Evolutionary conservation across 2,329 filamentous ascomycete genomes (phyloP), one percentile per base, ranked within the genome.

Genomic region (Diaporthe helianthi): DNA sequence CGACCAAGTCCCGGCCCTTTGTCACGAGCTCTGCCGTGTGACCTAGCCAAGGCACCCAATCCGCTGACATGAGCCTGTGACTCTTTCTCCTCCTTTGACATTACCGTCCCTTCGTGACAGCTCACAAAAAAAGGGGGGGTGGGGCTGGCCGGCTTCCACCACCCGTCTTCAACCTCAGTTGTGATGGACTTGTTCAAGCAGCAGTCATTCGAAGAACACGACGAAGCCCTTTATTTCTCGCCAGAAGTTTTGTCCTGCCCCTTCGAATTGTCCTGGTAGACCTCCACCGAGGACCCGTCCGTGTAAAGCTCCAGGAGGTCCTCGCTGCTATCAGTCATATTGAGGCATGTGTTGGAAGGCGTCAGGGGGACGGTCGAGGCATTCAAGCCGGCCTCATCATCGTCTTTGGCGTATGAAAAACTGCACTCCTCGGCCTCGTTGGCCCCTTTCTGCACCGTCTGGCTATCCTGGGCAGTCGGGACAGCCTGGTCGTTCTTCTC

Each of bases 251-350:
- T 36, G 1, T 49, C 41, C 29, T 63, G 44, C 19, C n/a, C 44
- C 19, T 15, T 61, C 15, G 41, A 22, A 15, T 61, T 49, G 8
- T 65, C 26, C 17, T 58, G 58, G 26, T 29, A 17, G 15, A 13
- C 10, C 33, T 64, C 36, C 22, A 24, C 33, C 5, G 33, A 33
- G 22, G 54, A 60, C 9, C 55, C 33, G 26, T 69, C 55, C 15
- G 51, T 46, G 19, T 71, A 71, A 22, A 67, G 44, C 44, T 55
- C 29, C 44, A 71, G 17, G 33, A 71, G 49, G n/a, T 71, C 67
- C 49, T 71, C 69, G 19, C 65, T 69, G 33, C 67, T 67, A 26
- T 69, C 63, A 22, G 36, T n/a, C 24, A 36, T 55, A 33, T 49
- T 67, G 12, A 58, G 31, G 10, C 60, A 44, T 15, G 24, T 33